Conservation (phyloP, 2,329 filamentous ascomycete species). For the Zymoseptoria pseudotritici region DNA sequence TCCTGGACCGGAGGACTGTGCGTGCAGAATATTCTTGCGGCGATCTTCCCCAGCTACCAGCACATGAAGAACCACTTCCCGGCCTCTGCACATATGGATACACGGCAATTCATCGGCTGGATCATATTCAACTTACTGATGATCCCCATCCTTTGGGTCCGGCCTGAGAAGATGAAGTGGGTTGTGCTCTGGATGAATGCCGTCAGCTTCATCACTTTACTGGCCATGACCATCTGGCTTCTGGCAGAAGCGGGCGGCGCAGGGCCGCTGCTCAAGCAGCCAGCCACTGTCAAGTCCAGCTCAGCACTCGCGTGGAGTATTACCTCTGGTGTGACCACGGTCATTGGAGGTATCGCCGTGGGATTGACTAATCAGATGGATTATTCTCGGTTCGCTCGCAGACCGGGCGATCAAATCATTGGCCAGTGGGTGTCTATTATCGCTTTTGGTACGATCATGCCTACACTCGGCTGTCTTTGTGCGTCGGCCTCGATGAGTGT, state of each 20-base stretch:
- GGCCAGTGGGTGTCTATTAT: conserved; percentile 42
- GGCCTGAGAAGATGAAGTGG: conserved; percentile 35
- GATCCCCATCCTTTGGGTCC: conserved; percentile 39
- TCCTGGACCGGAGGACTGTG: conserved; percentile 54
- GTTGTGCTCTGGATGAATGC: conserved; percentile 38
- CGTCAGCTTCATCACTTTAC: conserved; percentile 42
- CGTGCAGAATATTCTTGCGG: conserved; percentile 44
- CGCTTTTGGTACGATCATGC: conserved; percentile 43
- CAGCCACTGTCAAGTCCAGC: conserved; percentile 26
- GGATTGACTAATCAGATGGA: conserved; percentile 40
- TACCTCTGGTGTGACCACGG: conserved; percentile 34
- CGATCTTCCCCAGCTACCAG: conserved; percentile 52
- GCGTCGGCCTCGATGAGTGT: conserved; percentile 48
- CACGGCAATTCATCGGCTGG: conserved; percentile 39
- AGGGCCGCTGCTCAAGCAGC: conserved; percentile 26
- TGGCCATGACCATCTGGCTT: conserved; percentile 50
- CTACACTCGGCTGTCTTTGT: conserved; percentile 50
- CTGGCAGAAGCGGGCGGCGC: conserved; percentile 50
- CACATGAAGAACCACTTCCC: conserved; percentile 47
- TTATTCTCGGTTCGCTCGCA: conserved; percentile 28
- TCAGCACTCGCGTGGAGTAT: conserved; percentile 36
- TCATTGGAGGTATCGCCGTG: conserved; percentile 39
- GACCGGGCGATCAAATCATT: conserved; percentile 38
- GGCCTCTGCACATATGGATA: conserved; percentile 38
- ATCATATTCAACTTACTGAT: conserved; percentile 41